These are phyloP conservation scores for Talaromyces sp. DNA, from an alignment of 2,329 filamentous ascomycete species.

Conservation along the genomic window DNA sequence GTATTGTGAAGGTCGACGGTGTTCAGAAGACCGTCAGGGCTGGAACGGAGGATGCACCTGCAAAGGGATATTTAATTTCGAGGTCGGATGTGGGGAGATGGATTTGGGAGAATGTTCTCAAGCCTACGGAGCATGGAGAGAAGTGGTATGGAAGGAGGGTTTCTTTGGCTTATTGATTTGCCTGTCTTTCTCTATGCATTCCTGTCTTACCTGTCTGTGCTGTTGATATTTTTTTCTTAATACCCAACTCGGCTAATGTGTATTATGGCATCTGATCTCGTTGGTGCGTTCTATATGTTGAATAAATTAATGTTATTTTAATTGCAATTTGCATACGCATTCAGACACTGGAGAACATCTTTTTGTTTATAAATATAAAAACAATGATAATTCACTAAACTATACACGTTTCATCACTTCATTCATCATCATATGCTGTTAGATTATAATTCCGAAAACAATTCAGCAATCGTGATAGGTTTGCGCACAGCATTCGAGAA, in stretches of 20 bases:
- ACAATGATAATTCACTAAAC: not conserved
- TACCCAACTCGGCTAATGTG: not conserved
- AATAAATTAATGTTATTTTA: not conserved
- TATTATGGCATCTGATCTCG: not conserved
- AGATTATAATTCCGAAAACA: conserved; percentile 52
- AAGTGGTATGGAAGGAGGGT: conserved; percentile 25
- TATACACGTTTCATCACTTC: not conserved
- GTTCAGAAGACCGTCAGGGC: conserved; percentile 27
- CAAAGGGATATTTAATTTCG: conserved; percentile 34
- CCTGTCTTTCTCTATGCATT: not conserved
- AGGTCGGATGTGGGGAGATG: conserved; percentile 36
- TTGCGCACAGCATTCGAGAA: conserved; percentile 90
- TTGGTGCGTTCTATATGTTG: not conserved
- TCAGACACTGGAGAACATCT: not conserved
- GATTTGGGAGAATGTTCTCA: conserved; percentile 31
- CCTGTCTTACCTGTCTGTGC: not conserved
- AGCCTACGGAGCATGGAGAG: conserved; percentile 20
- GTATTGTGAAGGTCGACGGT: conserved; percentile 24
- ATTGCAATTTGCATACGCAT: not conserved
- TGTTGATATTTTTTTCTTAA: not conserved
- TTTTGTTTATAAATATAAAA: not conserved
- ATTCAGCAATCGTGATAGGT: conserved; percentile 74
- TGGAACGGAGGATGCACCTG: conserved; percentile 29
- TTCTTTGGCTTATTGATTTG: conserved; percentile 21
- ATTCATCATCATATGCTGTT: not conserved